A percentile compares a stretch with the other conserved stretches of the same genome.
phyloP scores from a whole-genome alignment of 768 basidiomycete species.

The Lyophyllum decastes region DNA sequence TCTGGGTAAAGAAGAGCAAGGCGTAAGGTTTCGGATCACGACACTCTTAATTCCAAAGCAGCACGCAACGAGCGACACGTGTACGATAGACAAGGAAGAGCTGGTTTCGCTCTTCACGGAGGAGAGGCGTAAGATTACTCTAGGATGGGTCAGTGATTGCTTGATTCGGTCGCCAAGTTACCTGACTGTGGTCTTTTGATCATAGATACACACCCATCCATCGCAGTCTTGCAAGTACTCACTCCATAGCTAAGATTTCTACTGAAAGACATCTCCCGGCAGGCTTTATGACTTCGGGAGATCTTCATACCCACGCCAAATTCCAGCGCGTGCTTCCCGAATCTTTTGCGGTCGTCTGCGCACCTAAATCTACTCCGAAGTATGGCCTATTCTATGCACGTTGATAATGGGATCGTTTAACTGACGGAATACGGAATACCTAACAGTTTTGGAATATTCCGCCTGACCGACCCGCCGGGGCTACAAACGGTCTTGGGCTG shows the following conservation, averaged over 20 bases:
- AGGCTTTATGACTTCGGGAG: conserved; percentile 95
- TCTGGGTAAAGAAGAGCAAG: conserved; percentile 65
- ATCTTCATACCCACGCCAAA: conserved; percentile 86
- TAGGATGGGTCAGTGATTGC: conserved; percentile 99
- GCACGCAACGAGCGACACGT: conserved; percentile 87
- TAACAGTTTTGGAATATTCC: conserved; percentile 81
- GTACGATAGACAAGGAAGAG: conserved; percentile 90
- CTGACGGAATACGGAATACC: too few species aligned
- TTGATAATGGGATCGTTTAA: too few species aligned
- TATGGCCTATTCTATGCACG: conserved; percentile 41
- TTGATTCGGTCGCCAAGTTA: conserved; percentile 31
- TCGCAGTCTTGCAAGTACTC: conserved; percentile 75
- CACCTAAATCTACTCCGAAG: conserved; percentile 77
- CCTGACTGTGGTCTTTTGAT: neutral
- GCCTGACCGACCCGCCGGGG: conserved; percentile 86
- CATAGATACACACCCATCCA: conserved; percentile 89
- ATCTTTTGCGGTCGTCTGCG: conserved; percentile 91
- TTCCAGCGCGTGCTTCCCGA: conserved; percentile 91
- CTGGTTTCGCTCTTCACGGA: conserved; percentile 84
- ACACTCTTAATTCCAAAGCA: conserved; percentile 88
- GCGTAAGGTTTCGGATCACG: conserved; percentile 67
- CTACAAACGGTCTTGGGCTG: conserved; percentile 72
- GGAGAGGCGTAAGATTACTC: conserved; percentile 75
- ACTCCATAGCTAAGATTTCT: neutral
- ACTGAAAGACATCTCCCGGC: conserved; percentile 1